Evolutionary conservation across 148 eudicot genomes (phyloP), one percentile per base, ranked within the genome.

Genomic region (Nyssa sinensis): DNA sequence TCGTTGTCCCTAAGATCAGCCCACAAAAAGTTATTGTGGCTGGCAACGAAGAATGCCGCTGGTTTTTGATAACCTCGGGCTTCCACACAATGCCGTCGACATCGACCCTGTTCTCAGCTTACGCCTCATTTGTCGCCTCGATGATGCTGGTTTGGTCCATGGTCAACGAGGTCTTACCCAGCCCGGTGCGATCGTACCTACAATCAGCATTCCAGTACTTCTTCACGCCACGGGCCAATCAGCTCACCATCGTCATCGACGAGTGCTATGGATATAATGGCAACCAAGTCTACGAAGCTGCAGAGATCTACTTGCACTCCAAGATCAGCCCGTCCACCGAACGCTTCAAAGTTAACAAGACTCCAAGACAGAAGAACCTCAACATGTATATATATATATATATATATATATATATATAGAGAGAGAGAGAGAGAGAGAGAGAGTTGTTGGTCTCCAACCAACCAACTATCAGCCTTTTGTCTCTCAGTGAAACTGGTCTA

Each of bases 121-220:
- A 86, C 72, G 90, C 90, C 27, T 86, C 90, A n/a, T 16, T 84
- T 5, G 81, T 86, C 7, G 80, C 79, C 13, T 24, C 80, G 10
- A 31, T 76, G 76, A 86, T 86, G 88, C 80, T 89, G 1, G 7
- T 86, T 32, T 87, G 93, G 1, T 84, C 90, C 21, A 64, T 85
- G 32, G 66, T 79, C 72, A 78, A 81, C 64, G 87, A 86, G 7
- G 28, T 89, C 64, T 63, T 86, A 23, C 93, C 90, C 0, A 44
- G n/a, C 10, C 84, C 81, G 0, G 63, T 80, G 21, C 79, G 81
- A 21, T 29, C n/a, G 35, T 84, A 78, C 80, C 44, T 88, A 66
- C 17, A 71, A 16, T 25, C 77, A 21, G 28, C 65, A 21, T 11
- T 86, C 69, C 27, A 11, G 30, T 60, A 21, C 62, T 61, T 82